Evolutionary conservation across 352 stramenopile species (phyloP).

Genomic region (Sclerospora graminicola): DNA sequence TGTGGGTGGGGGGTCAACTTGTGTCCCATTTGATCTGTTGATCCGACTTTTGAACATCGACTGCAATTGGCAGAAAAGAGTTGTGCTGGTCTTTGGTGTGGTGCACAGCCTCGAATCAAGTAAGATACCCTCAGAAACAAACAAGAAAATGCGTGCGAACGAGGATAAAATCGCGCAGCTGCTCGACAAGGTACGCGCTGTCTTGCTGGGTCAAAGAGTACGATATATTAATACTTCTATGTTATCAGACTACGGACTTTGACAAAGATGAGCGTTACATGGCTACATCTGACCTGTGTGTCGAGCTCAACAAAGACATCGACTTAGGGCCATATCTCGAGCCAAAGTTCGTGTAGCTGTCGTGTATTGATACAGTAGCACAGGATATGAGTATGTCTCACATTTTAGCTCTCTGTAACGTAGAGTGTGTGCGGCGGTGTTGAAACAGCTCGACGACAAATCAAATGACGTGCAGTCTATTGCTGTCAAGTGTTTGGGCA

Average conservation of each 20-base stretch:
- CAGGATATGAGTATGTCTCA: neutral
- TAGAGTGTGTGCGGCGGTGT: constrained; percentile 92
- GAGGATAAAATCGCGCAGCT: constrained; percentile 71
- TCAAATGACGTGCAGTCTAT: constrained; percentile 98
- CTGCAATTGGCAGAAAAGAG: too few species aligned
- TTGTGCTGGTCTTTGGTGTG: too few species aligned
- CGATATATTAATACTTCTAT: neutral
- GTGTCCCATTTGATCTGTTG: too few species aligned
- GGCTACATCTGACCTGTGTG: constrained; percentile 97
- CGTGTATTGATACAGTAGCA: too few species aligned
- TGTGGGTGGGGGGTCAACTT: too few species aligned
- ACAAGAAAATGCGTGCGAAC: constrained; percentile 47
- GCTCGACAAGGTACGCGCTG: constrained; percentile 55
- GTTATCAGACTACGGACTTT: constrained; percentile 68
- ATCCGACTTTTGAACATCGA: too few species aligned
- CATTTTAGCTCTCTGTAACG: neutral
- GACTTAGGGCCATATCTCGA: constrained; percentile 81
- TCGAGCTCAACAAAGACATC: constrained; percentile 90
- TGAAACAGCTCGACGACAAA: constrained; percentile 96
- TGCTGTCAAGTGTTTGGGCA: constrained; percentile 87
- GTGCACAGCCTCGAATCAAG: too few species aligned
- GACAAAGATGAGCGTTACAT: constrained; percentile 99
- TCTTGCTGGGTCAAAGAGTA: neutral
- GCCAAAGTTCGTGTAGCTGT: constrained; percentile 52
- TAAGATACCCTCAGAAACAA: constrained; percentile 8